These are phyloP conservation scores for Fusarium praegraminearum DNA, from an alignment of 2,329 filamentous ascomycete species.

Conservation along the genomic window DNA sequence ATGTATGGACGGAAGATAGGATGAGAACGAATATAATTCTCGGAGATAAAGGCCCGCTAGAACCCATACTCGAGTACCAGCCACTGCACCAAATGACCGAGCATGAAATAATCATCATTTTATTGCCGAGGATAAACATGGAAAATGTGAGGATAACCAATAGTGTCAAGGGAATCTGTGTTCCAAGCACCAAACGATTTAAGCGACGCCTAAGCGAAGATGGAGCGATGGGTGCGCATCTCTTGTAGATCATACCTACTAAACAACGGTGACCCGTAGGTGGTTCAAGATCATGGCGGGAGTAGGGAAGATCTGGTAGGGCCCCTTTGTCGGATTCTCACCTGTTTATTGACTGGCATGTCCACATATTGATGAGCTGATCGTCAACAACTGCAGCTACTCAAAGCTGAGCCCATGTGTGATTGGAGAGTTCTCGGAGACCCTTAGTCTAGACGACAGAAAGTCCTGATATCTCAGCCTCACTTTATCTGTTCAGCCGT, in stretches of 20 bases:
- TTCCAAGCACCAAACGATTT: slow-evolving; percentile 6
- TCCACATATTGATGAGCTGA: slow-evolving; percentile 13
- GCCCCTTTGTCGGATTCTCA: not conserved
- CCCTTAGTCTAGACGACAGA: slow-evolving; percentile 12
- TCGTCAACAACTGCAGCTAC: slow-evolving; percentile 4
- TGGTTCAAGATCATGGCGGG: slow-evolving; percentile 5
- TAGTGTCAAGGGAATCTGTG: not conserved
- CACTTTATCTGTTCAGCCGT: not conserved
- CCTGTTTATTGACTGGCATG: slow-evolving; percentile 1
- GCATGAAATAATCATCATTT: slow-evolving; percentile 3
- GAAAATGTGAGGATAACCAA: slow-evolving; percentile 11
- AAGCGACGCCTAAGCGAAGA: slow-evolving; percentile 13
- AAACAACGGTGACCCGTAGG: not conserved
- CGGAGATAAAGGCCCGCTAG: slow-evolving; percentile 33
- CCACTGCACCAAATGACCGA: not conserved
- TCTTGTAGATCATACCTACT: slow-evolving; percentile 16
- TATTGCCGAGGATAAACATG: slow-evolving; percentile 11
- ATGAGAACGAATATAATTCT: not conserved
- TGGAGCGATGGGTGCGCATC: not conserved
- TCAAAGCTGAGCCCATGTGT: not conserved
- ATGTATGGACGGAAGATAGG: not conserved
- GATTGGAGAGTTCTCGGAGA: not conserved
- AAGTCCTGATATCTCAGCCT: slow-evolving; percentile 7
- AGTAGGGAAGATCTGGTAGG: slow-evolving; percentile 1
- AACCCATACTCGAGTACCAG: not conserved